These are phyloP conservation scores for Brasenia schreberi DNA, from an alignment of 164 flowering plant species.

Conservation along the genomic window DNA sequence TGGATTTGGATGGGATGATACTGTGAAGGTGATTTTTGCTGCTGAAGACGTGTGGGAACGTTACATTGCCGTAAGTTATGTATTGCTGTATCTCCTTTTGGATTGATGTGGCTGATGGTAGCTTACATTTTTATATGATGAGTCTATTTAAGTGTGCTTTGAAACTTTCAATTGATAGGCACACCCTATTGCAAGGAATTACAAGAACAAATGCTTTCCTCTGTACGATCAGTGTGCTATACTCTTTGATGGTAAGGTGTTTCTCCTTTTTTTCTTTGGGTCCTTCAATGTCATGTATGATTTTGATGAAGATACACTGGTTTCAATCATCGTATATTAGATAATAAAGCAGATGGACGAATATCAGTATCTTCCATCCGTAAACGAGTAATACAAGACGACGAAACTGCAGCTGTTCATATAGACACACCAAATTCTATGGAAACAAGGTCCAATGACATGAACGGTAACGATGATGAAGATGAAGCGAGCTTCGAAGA, in stretches of 20 bases:
- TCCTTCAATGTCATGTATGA: not conserved
- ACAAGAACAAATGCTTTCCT: not conserved
- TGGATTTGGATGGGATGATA: conserved; percentile 2
- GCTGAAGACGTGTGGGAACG: conserved; percentile 1
- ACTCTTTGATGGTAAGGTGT: not conserved
- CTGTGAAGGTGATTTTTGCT: not conserved
- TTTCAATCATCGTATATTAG: not conserved
- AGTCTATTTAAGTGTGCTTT: not conserved
- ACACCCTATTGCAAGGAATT: not conserved
- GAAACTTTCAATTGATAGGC: not conserved
- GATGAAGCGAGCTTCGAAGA: not conserved
- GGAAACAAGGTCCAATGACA: not conserved
- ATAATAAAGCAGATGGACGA: not conserved
- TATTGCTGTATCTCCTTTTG: not conserved
- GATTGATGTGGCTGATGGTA: not conserved
- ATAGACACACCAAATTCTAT: not conserved
- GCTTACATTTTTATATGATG: no score
- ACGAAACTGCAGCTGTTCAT: not conserved
- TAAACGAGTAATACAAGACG: not conserved
- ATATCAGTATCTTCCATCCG: not conserved
- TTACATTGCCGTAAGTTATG: not conserved
- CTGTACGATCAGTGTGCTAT: not conserved
- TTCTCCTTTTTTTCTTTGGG: not conserved
- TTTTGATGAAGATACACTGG: not conserved
- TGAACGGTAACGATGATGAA: not conserved